Conservation (phyloP, 345 rosid genomes). For the Dimocarpus longan region DNA sequence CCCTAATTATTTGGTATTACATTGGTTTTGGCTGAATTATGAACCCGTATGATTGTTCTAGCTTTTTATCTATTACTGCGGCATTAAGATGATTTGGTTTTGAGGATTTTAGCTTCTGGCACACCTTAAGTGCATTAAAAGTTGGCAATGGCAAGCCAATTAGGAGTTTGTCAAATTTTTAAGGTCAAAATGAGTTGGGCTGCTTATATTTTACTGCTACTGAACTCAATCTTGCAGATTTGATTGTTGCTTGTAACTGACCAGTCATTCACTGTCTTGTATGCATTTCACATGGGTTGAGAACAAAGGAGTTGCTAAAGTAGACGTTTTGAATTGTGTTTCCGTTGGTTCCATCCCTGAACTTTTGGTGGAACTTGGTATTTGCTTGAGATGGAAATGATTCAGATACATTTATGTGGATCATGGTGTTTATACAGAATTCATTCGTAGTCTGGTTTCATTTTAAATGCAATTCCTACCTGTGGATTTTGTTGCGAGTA, state of each 20-base stretch:
- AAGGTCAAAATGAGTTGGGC: neutral
- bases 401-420: neutral
- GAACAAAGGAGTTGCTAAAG: too few relatives aligned
- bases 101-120: neutral
- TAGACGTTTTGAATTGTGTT: too few relatives aligned
- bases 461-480: too few relatives aligned
- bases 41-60: neutral
- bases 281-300: neutral
- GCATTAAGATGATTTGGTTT: neutral
- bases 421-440: neutral
- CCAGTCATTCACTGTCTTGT: neutral
- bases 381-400: neutral
- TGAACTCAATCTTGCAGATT: neutral
- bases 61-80: neutral
- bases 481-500: too few relatives aligned
- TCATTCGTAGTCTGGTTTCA: too few relatives aligned
- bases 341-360: neutral
- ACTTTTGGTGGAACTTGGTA: neutral
- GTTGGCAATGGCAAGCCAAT: neutral
- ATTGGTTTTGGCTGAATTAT: slow-evolving; percentile 3
- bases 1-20: neutral
- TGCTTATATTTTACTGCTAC: neutral
- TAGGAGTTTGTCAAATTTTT: neutral
- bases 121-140: neutral
- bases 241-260: neutral